phyloP scores from a whole-genome alignment of 768 basidiomycete genomes.

The Leccinum boreale region DNA sequence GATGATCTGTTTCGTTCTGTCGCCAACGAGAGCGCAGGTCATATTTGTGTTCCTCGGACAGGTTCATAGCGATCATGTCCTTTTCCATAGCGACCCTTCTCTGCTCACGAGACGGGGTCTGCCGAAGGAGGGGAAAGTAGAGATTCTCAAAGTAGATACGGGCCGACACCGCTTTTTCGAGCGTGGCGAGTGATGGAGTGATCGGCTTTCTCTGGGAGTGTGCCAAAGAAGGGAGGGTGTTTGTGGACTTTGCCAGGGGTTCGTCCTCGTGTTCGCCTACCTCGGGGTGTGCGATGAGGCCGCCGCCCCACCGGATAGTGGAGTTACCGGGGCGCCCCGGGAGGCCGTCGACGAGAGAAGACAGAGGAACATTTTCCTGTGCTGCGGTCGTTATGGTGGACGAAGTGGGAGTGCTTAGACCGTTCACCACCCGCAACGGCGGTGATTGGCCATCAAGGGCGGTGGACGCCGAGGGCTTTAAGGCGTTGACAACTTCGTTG shows the following conservation, averaged over 20 bases:
- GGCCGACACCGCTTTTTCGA: constrained; percentile 91
- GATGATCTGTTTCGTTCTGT: constrained; percentile 85
- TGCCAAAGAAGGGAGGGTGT: constrained; percentile 29
- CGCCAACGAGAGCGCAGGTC: constrained; percentile 71
- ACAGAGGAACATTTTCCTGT: constrained; percentile 57
- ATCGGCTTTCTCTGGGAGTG: constrained; percentile 55
- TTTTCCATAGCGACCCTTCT: constrained; percentile 83
- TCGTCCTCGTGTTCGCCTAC: constrained; percentile 56
- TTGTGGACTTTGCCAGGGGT: constrained; percentile 16
- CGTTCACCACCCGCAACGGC: constrained; percentile 77
- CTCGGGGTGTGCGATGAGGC: constrained; percentile 65
- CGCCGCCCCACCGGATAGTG: constrained; percentile 56
- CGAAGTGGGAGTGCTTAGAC: constrained; percentile 64
- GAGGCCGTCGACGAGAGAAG: constrained; percentile 43
- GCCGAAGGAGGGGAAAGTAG: constrained; percentile 82
- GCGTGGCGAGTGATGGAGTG: constrained; percentile 82
- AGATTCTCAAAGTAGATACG: constrained; percentile 93
- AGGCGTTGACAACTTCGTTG: constrained; percentile 72
- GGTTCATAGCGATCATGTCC: constrained; percentile 74
- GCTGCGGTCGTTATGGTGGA: constrained; percentile 76
- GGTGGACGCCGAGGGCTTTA: constrained; percentile 53
- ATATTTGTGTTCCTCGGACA: constrained; percentile 69
- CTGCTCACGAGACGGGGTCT: constrained; percentile 82
- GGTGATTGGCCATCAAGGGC: constrained; percentile 40
- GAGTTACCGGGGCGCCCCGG: constrained; percentile 58